Conservation (phyloP, 768 basidiomycete genomes). For the Roridomyces roridus region DNA sequence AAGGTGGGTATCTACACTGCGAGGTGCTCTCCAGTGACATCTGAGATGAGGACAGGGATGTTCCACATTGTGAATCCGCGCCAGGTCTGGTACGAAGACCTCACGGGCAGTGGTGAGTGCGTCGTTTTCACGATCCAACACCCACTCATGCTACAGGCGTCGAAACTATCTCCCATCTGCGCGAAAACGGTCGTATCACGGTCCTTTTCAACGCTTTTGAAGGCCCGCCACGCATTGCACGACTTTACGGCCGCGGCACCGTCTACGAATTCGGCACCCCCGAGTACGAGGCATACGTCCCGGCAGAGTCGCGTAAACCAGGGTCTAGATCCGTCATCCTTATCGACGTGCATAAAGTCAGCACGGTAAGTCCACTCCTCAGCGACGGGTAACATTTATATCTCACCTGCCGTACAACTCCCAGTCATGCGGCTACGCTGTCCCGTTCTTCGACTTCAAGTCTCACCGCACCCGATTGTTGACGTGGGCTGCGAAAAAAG, state of each 20-base stretch:
- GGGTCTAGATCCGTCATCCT: conserved; percentile 69
- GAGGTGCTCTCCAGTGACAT: no score
- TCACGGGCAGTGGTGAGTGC: conserved; percentile 69
- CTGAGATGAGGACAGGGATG: conserved; percentile 38
- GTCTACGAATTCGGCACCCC: conserved; percentile 68
- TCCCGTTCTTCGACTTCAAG: conserved; percentile 65
- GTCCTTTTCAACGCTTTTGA: conserved; percentile 68
- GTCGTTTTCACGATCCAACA: neutral
- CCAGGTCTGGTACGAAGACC: conserved; percentile 76
- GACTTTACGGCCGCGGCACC: conserved; percentile 64
- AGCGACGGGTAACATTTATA: neutral
- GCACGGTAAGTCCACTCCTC: conserved; percentile 39
- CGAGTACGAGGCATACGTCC: conserved; percentile 61
- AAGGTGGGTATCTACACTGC: conserved; percentile 27
- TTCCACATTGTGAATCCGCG: conserved; percentile 64
- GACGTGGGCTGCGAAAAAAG: conserved; percentile 50
- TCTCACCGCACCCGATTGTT: conserved; percentile 60
- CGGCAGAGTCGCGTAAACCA: conserved; percentile 49
- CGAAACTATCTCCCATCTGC: conserved; percentile 65
- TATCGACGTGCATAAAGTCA: conserved; percentile 65
- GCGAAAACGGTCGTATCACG: conserved; percentile 69
- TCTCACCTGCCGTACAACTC: neutral
- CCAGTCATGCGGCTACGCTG: conserved; percentile 71
- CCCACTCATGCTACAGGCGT: conserved; percentile 40
- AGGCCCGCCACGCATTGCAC: conserved; percentile 62